Conservation (phyloP, 192 early-diverging fungal genomes). For the Coemansia sp. region DNA sequence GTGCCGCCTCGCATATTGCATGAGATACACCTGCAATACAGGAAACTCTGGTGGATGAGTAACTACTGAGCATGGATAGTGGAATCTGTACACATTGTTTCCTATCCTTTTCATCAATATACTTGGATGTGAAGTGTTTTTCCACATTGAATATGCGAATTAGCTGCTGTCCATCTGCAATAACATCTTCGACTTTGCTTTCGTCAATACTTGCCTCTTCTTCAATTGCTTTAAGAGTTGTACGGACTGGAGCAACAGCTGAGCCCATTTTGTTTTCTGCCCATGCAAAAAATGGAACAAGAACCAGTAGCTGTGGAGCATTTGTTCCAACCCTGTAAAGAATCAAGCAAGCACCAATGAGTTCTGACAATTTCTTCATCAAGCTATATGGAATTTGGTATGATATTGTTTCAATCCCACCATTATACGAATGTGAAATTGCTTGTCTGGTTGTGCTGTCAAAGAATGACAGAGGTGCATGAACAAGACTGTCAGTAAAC, state of each 20-base stretch:
- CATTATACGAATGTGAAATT: background rate
- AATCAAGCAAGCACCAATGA: background rate
- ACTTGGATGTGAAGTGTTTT: conserved; percentile 56
- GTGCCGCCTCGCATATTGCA: background rate
- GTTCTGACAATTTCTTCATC: background rate
- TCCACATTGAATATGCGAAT: conserved; percentile 67
- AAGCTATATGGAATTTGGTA: background rate
- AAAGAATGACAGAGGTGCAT: conserved; percentile 8
- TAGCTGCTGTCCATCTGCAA: conserved; percentile 60
- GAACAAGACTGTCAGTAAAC: conserved; percentile 2
- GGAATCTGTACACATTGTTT: conserved; percentile 58
- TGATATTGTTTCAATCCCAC: background rate
- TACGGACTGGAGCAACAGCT: background rate
- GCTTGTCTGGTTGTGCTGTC: conserved; percentile 9
- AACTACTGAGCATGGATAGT: background rate
- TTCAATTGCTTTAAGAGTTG: background rate
- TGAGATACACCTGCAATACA: background rate
- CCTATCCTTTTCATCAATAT: conserved; percentile 60
- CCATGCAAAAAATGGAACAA: conserved; percentile 22
- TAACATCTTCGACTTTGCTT: conserved; percentile 9
- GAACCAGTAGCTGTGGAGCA: conserved; percentile 19
- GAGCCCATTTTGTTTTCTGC: background rate
- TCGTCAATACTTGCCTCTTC: background rate
- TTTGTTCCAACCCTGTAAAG: conserved; percentile 17
- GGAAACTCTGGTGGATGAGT: background rate